Evolutionary conservation across 768 basidiomycete genomes (phyloP).

Genomic region (Plicaturopsis crispa): DNA sequence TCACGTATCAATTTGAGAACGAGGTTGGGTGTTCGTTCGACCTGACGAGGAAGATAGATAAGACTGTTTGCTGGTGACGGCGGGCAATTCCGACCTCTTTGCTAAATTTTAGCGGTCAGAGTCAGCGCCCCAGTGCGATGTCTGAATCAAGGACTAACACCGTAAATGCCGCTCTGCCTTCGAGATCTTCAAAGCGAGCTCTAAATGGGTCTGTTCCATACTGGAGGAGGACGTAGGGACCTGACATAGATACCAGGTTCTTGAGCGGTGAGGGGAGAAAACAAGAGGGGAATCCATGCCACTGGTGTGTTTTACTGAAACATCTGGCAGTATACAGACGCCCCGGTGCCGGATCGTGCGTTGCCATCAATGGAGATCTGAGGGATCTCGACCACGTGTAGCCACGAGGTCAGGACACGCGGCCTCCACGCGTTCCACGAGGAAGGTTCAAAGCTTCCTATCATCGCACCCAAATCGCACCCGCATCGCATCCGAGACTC

Average conservation of each 20-base stretch:
- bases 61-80: no score
- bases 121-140: constrained; percentile 8
- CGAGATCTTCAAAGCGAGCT: constrained; percentile 54
- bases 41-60: constrained; percentile 27
- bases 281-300: constrained; percentile 10
- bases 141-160: constrained; percentile 36
- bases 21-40: constrained; percentile 48
- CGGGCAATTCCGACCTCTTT: constrained; percentile 13
- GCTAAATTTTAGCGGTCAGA: constrained; percentile 7
- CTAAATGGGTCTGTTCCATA: constrained; percentile 58
- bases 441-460: no score
- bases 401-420: no score
- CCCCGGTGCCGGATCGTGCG: no score
- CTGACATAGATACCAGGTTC: constrained; percentile 24
- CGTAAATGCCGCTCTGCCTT: constrained; percentile 58
- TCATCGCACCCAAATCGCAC: no score
- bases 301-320: no score
- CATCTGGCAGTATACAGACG: no score
- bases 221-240: constrained; percentile 48
- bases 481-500: no score
- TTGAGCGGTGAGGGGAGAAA: constrained; percentile 8
- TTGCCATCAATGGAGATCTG: no score
- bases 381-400: no score
- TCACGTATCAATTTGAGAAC: constrained; percentile 63
- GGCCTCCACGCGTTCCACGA: no score